Conservation (phyloP, 2,329 filamentous ascomycete genomes). For the Trichophyton mentagrophytes region DNA sequence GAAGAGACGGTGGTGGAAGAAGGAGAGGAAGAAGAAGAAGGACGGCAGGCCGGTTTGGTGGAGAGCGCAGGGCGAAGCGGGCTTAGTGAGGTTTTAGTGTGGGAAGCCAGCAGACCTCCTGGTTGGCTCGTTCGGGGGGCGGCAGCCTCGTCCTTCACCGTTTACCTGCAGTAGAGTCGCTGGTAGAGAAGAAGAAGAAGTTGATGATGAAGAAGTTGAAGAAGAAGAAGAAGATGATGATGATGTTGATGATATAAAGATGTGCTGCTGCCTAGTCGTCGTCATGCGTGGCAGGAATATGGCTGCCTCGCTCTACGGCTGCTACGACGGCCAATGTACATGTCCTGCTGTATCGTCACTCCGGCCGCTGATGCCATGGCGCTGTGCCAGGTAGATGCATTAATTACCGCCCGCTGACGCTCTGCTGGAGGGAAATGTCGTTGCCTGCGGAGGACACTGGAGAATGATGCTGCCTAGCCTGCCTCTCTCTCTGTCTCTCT, state of each 20-base stretch:
- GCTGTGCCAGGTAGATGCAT: too few relatives aligned
- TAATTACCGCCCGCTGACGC: too few relatives aligned
- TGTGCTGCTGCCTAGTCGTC: background rate
- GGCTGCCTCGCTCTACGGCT: background rate
- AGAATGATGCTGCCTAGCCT: too few relatives aligned
- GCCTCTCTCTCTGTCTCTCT: too few relatives aligned
- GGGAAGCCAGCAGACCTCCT: background rate
- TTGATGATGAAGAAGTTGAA: background rate
- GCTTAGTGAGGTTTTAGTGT: slow-evolving; percentile 6
- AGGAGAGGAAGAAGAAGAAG: background rate
- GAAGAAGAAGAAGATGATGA: background rate
- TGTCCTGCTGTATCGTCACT: too few relatives aligned
- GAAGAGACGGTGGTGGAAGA: background rate
- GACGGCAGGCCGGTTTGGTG: background rate
- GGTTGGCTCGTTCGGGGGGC: slow-evolving; percentile 4
- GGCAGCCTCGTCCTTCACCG: background rate
- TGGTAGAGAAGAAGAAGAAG: too few relatives aligned
- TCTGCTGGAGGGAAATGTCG: too few relatives aligned
- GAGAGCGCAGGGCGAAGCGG: background rate
- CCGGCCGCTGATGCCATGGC: too few relatives aligned
- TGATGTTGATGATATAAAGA: background rate
- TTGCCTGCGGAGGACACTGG: too few relatives aligned
- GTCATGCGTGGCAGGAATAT: background rate
- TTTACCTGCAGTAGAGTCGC: background rate
- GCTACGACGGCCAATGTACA: too few relatives aligned